A percentile compares a stretch with the other conserved stretches of the same genome.
Conservation (phyloP, 164 flowering plant genomes). For the Piper longum region DNA sequence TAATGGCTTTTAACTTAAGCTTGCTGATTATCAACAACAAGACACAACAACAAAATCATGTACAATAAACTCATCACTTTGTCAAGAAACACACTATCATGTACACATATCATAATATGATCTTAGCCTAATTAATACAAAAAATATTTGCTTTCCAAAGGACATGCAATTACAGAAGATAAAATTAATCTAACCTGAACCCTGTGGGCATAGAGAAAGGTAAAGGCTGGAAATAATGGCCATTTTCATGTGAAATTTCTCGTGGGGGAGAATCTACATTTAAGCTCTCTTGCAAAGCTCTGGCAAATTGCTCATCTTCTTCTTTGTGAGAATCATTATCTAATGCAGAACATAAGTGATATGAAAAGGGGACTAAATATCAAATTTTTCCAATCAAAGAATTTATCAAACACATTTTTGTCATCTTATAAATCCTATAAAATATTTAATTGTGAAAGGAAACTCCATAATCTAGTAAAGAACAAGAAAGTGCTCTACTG, state of each 20-base stretch:
- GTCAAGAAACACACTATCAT: too few relatives aligned
- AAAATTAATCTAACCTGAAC: conserved; percentile 32
- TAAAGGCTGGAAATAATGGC: conserved; percentile 30
- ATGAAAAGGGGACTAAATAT: too few relatives aligned
- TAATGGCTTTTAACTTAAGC: too few relatives aligned
- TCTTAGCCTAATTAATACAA: neutral
- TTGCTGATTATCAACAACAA: too few relatives aligned
- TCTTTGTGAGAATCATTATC: conserved; percentile 40
- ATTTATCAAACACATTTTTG: too few relatives aligned
- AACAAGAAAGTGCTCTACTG: neutral
- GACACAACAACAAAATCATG: too few relatives aligned
- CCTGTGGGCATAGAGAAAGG: conserved; percentile 34
- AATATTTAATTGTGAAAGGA: neutral
- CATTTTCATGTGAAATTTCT: conserved; percentile 18
- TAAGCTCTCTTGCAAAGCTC: conserved; percentile 78
- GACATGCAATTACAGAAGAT: neutral
- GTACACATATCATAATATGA: neutral
- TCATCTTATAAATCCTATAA: neutral
- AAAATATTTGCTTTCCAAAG: neutral
- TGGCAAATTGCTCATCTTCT: conserved; percentile 82
- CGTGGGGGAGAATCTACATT: conserved; percentile 36
- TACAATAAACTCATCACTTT: too few relatives aligned
- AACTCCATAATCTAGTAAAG: neutral
- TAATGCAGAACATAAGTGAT: conserved; percentile 3
- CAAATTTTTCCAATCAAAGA: too few relatives aligned